Evolutionary conservation across 78 protist genomes (phyloP), one percentile per base, ranked within the genome.

Genomic region (Creolimax fragrantissima): DNA sequence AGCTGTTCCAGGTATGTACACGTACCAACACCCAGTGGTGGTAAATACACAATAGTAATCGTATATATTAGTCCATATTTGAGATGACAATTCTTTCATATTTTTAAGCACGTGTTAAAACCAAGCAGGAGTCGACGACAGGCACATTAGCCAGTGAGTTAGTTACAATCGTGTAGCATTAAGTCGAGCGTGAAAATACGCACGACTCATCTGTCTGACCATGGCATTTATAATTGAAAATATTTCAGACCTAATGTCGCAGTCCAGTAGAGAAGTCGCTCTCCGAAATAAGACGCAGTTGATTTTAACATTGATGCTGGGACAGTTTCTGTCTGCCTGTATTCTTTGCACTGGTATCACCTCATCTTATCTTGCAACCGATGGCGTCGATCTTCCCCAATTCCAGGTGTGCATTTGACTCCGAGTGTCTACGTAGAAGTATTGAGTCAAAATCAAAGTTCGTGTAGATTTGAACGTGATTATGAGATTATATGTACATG

Each of bases 281-380:
- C 24, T 17, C 74, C 39, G 74, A 58, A 58, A 24, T 1, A 58
- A 58, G 39, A 58, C 24, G 45, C 88, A 66, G 6, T 4, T 58
- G 74, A 32, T 24, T 58, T 35, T 58, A 43, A 66, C 88, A 41
- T 43, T 95, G 45, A 89, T 83, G 2, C 42, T 95, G 0, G 97
- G 97, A 2, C 97, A 95, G 85, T 36, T 94, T 2, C 4, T 95
- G 41, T 93, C 97, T 2, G 74, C 94, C 11, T 81, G 93, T 74
- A 67, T 93, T 17, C 74, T 92, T 24, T 94, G 95, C 43, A 96
- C 96, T 2, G 97, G 95, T 39, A 88, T 93, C 58, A 89, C 93
- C 67, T 88, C 94, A 45, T 94, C 92, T 37, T 24, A 85, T 86
- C 74, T 96, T 39, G 84, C 92, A 4, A 39, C 3, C 2, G 36